phyloP scores from a whole-genome alignment of 768 basidiomycete genomes.

The Epithele typhae region DNA sequence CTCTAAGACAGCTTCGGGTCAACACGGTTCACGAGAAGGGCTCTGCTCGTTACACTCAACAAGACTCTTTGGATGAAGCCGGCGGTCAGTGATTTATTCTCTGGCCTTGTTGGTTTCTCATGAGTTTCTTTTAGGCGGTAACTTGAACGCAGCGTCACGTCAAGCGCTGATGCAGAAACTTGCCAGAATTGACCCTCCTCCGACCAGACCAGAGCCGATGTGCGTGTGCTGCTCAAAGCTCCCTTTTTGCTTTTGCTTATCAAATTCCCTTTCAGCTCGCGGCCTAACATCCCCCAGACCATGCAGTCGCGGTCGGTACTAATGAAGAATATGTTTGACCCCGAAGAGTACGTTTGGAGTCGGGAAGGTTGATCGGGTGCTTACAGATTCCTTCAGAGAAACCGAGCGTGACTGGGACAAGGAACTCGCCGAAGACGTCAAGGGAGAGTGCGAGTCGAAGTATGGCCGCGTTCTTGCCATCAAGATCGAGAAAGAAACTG shows the following conservation, averaged over 20 bases:
- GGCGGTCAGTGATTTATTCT: conserved; percentile 52
- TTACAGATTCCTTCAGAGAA: conserved; percentile 50
- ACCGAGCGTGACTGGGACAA: conserved; percentile 96
- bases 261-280: conserved; percentile 41
- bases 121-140: conserved; percentile 61
- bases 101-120: neutral
- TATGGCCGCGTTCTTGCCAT: conserved; percentile 86
- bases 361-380: conserved; percentile 25
- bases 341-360: conserved; percentile 70
- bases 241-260: too few relatives aligned
- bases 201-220: conserved; percentile 55
- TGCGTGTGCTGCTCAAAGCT: conserved; percentile 37
- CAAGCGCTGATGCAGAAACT: conserved; percentile 99
- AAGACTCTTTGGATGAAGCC: conserved; percentile 83
- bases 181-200: conserved; percentile 82
- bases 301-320: conserved; percentile 90
- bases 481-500: conserved; percentile 90
- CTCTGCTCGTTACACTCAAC: conserved; percentile 65
- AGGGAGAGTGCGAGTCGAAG: conserved; percentile 86
- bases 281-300: conserved; percentile 75
- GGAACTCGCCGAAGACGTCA: conserved; percentile 95
- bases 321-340: conserved; percentile 93
- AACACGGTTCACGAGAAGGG: conserved; percentile 94
- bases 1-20: conserved; percentile 61
- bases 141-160: conserved; percentile 96